Evolutionary conservation across 78 protist genomes (phyloP).

Genomic region (Guillardia theta): DNA sequence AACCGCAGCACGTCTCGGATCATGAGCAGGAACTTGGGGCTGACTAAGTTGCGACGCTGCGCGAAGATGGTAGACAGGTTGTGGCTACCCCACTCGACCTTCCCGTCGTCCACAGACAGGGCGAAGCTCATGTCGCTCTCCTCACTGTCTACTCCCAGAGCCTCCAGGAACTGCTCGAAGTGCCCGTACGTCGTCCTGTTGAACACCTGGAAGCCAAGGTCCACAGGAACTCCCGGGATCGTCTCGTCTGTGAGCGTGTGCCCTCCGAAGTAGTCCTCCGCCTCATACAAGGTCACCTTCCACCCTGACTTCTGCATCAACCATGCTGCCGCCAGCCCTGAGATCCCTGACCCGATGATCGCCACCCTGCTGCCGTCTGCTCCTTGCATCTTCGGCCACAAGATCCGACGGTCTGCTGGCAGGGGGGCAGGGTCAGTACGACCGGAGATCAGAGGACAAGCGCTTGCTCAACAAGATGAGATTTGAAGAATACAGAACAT

Average conservation of each 20-base stretch:
- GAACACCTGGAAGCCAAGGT: conserved; percentile 53
- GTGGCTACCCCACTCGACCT: conserved; percentile 36
- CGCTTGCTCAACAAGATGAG: too few relatives aligned
- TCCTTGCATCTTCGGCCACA: too few relatives aligned
- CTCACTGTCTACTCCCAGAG: neutral
- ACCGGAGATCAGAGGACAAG: too few relatives aligned
- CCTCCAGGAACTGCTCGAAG: neutral
- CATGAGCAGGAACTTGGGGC: neutral
- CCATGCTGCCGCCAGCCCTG: conserved; percentile 2
- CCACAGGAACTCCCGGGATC: neutral
- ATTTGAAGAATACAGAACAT: too few relatives aligned
- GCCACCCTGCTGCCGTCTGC: neutral
- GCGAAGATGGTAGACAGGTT: neutral
- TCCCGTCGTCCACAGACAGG: neutral
- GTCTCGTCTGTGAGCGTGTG: conserved; percentile 41
- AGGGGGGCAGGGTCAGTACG: too few relatives aligned
- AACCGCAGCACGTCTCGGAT: neutral
- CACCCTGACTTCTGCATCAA: neutral
- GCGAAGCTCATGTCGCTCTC: conserved; percentile 44
- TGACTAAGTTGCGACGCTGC: neutral
- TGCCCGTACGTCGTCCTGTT: conserved; percentile 33
- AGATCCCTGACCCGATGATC: conserved; percentile 17
- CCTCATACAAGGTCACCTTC: neutral
- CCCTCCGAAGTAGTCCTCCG: conserved; percentile 12
- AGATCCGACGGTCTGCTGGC: too few relatives aligned